Percentiles rank a stretch among this genome's conserved stretches.
Evolutionary conservation across 768 basidiomycete genomes (phyloP).

Genomic region (Kwoniella europaea): DNA sequence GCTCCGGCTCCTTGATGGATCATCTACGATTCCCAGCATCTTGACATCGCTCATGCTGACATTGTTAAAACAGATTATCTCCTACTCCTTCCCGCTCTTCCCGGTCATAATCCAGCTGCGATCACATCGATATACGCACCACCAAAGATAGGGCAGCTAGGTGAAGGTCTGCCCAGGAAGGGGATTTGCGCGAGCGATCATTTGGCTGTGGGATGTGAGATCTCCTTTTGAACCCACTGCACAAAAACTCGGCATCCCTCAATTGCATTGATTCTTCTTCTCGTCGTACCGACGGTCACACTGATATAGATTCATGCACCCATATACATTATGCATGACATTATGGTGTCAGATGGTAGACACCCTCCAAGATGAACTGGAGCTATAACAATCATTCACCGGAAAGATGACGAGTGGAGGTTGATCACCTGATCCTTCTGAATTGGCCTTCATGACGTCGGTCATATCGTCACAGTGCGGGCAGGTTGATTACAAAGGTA

Average conservation of each 20-base stretch:
- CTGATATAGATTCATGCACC: too few relatives aligned
- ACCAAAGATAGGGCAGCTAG: constrained; percentile 66
- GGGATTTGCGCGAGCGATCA: constrained; percentile 87
- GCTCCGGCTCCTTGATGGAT: constrained; percentile 6
- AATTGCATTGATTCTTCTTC: too few relatives aligned
- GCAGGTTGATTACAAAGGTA: too few relatives aligned
- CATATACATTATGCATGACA: not conserved
- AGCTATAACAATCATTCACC: not conserved
- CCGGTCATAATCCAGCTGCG: constrained; percentile 42
- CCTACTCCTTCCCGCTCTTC: constrained; percentile 64
- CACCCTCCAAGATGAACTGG: not conserved
- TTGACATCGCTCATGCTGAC: not conserved
- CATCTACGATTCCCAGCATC: constrained; percentile 4
- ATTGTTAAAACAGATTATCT: constrained; percentile 74
- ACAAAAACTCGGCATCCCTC: not conserved
- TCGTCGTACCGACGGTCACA: too few relatives aligned
- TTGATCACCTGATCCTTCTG: not conserved
- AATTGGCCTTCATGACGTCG: constrained; percentile 10
- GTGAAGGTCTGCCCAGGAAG: constrained; percentile 76
- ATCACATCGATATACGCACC: constrained; percentile 69
- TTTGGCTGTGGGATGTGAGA: constrained; percentile 73
- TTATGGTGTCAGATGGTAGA: not conserved
- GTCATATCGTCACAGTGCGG: not conserved
- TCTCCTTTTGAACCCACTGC: constrained; percentile 29
- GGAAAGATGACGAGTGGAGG: constrained; percentile 2